A percentile compares a stretch with the other conserved stretches of the same genome.
These are phyloP conservation scores for Dioscorea alata DNA, from an alignment of 106 monocot genomes.

Conservation along the genomic window DNA sequence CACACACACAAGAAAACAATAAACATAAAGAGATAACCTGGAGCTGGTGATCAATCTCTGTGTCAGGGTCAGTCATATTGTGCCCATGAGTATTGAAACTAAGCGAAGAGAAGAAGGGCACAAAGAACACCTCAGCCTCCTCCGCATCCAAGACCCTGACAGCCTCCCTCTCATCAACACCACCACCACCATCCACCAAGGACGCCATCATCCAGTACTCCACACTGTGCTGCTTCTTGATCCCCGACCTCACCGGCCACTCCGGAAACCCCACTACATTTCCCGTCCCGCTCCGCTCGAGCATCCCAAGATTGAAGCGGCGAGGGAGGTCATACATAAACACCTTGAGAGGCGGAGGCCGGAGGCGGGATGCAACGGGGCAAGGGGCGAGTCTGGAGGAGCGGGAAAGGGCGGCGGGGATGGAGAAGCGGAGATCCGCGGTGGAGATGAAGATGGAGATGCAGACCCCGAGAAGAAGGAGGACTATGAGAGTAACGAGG, in stretches of 20 bases:
- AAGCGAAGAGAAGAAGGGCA: conserved; percentile 95
- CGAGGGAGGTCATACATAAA: conserved; percentile 92
- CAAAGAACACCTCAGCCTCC: conserved; percentile 82
- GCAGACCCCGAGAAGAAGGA: conserved; percentile 29
- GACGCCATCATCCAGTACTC: conserved; percentile 99
- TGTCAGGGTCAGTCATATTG: conserved; percentile 95
- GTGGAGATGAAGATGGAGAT: conserved; percentile 36
- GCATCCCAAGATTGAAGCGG: conserved; percentile 85
- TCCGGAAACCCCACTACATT: conserved; percentile 31
- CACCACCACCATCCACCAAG: conserved; percentile 21
- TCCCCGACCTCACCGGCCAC: conserved; percentile 51
- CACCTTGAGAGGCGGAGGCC: conserved; percentile 45
- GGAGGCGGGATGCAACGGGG: not conserved
- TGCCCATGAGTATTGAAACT: conserved; percentile 91
- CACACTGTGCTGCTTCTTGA: conserved; percentile 92
- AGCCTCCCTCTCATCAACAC: conserved; percentile 38
- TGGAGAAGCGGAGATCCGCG: conserved; percentile 11
- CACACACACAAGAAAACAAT: not conserved
- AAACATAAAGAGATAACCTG: conserved; percentile 35
- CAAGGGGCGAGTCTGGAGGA: conserved; percentile 14
- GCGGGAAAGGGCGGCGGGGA: conserved; percentile 11
- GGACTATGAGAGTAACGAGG: conserved; percentile 3
- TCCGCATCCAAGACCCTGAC: conserved; percentile 61
- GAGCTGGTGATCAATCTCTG: conserved; percentile 73
- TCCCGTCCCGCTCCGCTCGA: conserved; percentile 12